These are phyloP conservation scores for Chytriomyces confervae DNA, from an alignment of 192 early-diverging fungal species.

Conservation along the genomic window DNA sequence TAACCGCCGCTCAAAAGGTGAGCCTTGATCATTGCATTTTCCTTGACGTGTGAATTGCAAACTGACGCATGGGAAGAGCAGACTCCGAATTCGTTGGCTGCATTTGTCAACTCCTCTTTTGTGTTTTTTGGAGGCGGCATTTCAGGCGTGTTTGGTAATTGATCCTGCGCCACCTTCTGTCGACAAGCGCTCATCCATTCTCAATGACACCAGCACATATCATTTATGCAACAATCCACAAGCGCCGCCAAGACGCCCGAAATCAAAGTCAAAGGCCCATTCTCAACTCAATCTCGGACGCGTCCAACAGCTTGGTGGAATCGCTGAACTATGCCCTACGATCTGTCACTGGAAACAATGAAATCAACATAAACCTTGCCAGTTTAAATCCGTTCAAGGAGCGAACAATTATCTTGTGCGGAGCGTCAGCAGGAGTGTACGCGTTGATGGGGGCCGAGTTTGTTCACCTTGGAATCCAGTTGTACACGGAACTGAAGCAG, in stretches of 20 bases:
- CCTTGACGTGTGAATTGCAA: too few species aligned
- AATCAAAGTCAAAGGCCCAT: neutral
- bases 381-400: neutral
- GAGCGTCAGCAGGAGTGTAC: slow-evolving; percentile 30
- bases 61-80: too few species aligned
- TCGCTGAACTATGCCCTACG: slow-evolving; percentile 8
- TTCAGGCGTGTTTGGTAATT: slow-evolving; percentile 23
- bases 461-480: slow-evolving; percentile 4
- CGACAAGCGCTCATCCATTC: neutral
- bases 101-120: neutral
- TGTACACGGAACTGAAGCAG: slow-evolving; percentile 8
- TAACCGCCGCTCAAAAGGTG: slow-evolving; percentile 3
- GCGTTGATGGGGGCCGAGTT: slow-evolving; percentile 42
- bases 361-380: neutral
- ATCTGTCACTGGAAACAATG: slow-evolving; percentile 5
- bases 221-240: slow-evolving; percentile 5
- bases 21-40: too few species aligned
- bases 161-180: slow-evolving; percentile 8
- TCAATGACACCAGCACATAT: neutral
- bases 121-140: slow-evolving; percentile 39
- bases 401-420: slow-evolving; percentile 9
- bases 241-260: neutral
- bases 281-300: neutral
- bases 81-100: too few species aligned
- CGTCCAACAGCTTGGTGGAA: slow-evolving; percentile 2